Conservation (phyloP, 192 early-diverging fungal species). For the Gigaspora rosea region DNA sequence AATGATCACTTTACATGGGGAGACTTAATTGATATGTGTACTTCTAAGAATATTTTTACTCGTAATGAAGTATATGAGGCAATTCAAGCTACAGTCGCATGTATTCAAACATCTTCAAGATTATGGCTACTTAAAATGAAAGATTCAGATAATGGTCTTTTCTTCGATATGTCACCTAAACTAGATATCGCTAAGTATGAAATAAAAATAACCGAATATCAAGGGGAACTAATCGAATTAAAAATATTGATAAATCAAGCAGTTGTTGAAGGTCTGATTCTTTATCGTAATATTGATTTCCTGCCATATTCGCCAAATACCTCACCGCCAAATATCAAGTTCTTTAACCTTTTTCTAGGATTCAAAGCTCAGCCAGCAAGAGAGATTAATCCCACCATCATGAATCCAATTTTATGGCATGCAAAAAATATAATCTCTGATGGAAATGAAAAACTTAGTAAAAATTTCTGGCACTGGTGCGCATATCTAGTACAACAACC, state of each 20-base stretch:
- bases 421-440: not conserved
- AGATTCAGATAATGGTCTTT: not conserved
- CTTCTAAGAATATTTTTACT: not conserved
- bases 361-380: not conserved
- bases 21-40: constrained; percentile 8
- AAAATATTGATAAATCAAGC: not conserved
- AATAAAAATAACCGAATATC: not conserved
- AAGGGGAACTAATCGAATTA: not conserved
- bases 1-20: not conserved
- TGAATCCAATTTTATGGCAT: not conserved
- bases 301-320: not conserved
- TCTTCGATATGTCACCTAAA: constrained; percentile 6
- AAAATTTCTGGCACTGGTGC: constrained; percentile 7
- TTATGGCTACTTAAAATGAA: constrained; percentile 24
- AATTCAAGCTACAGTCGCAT: not conserved
- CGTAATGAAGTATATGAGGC: not conserved
- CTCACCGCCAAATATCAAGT: not conserved
- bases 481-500: not conserved
- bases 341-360: constrained; percentile 8
- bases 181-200: not conserved
- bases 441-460: not conserved
- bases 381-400: constrained; percentile 14
- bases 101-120: constrained; percentile 19
- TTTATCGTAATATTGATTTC: constrained; percentile 23
- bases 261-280: constrained; percentile 19